A percentile compares a stretch with the other conserved stretches of the same genome.
Evolutionary conservation across 2,329 filamentous ascomycete genomes (phyloP).

Genomic region (Fusarium longipes): DNA sequence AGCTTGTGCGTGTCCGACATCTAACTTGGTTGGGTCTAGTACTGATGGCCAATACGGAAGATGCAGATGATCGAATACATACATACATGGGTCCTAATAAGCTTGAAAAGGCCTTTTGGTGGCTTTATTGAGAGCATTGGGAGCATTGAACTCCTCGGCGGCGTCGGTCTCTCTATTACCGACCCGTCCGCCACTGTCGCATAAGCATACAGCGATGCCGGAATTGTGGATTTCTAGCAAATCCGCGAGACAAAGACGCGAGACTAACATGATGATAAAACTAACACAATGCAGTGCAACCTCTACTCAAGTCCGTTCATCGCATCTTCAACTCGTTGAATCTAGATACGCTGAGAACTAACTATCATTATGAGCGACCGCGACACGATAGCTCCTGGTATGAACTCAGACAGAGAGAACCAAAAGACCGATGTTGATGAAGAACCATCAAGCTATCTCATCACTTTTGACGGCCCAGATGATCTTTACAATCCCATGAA

Average conservation of each 20-base stretch:
- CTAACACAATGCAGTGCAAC: background rate
- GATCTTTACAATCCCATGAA: background rate
- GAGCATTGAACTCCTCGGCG: too few relatives aligned
- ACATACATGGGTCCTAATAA: too few relatives aligned
- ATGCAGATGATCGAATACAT: too few relatives aligned
- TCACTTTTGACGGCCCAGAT: background rate
- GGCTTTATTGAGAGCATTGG: too few relatives aligned
- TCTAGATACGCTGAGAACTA: background rate
- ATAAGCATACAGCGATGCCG: background rate
- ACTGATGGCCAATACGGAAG: background rate
- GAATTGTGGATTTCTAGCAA: background rate
- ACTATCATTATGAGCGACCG: background rate
- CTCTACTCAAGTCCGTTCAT: background rate
- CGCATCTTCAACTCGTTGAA: background rate
- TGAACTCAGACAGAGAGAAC: background rate
- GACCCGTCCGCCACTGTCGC: background rate
- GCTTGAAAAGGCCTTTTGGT: too few relatives aligned
- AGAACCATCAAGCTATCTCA: background rate
- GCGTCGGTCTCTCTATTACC: background rate
- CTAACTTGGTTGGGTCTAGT: background rate
- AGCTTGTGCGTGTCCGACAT: conserved; percentile 5
- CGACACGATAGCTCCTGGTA: background rate
- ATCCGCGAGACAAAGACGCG: too few relatives aligned
- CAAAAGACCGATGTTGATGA: background rate
- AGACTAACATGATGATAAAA: background rate